Evolutionary conservation across 2,329 filamentous ascomycete genomes (phyloP), one percentile per base, ranked within the genome.

Genomic region (Colletotrichum scovillei): DNA sequence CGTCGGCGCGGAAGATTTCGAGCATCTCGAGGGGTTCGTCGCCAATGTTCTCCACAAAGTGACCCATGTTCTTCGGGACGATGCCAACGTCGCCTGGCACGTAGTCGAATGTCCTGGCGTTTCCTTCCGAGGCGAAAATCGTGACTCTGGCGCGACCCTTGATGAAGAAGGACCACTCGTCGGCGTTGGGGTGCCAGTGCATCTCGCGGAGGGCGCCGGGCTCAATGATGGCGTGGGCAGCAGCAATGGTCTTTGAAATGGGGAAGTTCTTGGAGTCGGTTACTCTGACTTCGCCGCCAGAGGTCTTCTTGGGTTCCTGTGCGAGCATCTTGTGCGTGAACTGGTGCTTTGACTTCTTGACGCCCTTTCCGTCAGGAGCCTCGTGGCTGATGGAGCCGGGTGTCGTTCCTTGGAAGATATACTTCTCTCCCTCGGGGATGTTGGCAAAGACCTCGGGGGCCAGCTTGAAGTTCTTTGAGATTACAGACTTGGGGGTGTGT

Each of bases 141-240:
- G 93, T 95, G 19, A 95, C 89, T 32, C 93, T 89, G 0, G 92
- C 94, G 52, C 90, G 89, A 0, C 94, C 94, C 42, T 85, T 84
- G 79, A 95, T 89, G 84, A 95, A 95, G 82, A 93, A 95, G 7
- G 91, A 93, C 93, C 93, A 95, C 80, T 95, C 93, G 77, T 95
- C 93, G 9, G 92, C 92, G 56, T 90, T 91, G 0, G 93, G 92
- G 78, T 95, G 93, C 93, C 93, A 95, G 84, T 95, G 93, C 87
- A 95, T 94, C 82, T 95, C 93, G 6, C 93, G 89, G 79, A 95
- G 85, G 0, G 92, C 92, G 9, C 92, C 92, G 0, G 93, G 93
- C 73, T 92, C 85, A 69, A 95, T 93, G 49, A 89, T 88, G 16
- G 93, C 88, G 77, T 95, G 88, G 0, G 92, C 93, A 0, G 93